Percentiles rank a stretch among this genome's conserved stretches.
Evolutionary conservation across 164 flowering plant species (phyloP).

Genomic region (Saururus chinensis): DNA sequence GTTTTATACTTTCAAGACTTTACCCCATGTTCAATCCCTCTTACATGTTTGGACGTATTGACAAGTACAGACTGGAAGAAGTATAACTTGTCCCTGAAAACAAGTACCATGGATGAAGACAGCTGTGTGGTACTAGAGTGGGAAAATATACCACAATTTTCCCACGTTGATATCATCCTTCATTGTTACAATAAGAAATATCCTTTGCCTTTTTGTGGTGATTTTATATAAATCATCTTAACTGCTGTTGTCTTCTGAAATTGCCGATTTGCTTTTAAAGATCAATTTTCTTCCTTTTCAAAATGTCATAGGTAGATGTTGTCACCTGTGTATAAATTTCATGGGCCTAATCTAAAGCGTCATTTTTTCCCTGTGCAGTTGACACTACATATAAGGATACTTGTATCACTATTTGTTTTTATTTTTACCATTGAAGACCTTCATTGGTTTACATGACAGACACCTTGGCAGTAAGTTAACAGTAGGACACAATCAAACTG

Average conservation of each 20-base stretch:
- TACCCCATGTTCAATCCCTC: constrained; percentile 36
- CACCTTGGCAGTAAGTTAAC: too few relatives aligned
- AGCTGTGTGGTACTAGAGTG: constrained; percentile 47
- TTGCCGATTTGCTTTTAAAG: background rate
- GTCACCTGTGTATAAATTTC: too few relatives aligned
- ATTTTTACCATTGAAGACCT: background rate
- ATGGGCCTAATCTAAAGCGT: too few relatives aligned
- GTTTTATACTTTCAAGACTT: constrained; percentile 67
- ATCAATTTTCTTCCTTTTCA: too few relatives aligned
- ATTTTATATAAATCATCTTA: background rate
- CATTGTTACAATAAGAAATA: constrained; percentile 62
- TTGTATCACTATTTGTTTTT: too few relatives aligned
- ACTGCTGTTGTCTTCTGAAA: background rate
- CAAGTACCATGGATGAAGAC: constrained; percentile 22
- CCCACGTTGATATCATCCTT: constrained; percentile 50
- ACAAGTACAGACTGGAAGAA: constrained; percentile 63
- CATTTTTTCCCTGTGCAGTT: background rate
- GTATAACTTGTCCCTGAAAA: constrained; percentile 49
- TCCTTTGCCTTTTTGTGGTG: constrained; percentile 24
- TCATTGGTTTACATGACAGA: background rate
- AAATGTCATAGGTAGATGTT: too few relatives aligned
- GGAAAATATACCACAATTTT: constrained; percentile 52
- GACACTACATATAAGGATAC: too few relatives aligned
- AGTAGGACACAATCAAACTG: background rate
- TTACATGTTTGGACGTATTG: constrained; percentile 43